Evolutionary conservation across 805 yeast species (phyloP).

Genomic region (Cyberlindnera suaveolens): DNA sequence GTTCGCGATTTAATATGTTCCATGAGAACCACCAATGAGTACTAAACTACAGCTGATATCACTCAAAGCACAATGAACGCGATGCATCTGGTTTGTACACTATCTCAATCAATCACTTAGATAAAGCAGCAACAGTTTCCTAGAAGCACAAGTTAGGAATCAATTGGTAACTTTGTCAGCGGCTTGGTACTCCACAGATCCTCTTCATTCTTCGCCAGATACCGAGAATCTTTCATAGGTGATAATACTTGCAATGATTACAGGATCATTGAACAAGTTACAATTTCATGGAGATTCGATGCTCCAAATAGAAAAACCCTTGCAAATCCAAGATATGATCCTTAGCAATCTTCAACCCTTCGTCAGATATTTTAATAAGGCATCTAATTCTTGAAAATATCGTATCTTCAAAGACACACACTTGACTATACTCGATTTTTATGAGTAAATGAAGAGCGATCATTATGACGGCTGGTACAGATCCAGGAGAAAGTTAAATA

Average conservation of each 20-base stretch:
- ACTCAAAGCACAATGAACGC: too few relatives aligned
- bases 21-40: neutral
- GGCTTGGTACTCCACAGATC: neutral
- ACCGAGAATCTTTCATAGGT: neutral
- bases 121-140: neutral
- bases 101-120: too few relatives aligned
- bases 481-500: too few relatives aligned
- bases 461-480: too few relatives aligned
- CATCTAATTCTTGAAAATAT: neutral
- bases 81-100: too few relatives aligned
- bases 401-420: neutral
- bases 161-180: neutral
- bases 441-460: too few relatives aligned
- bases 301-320: neutral
- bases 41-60: too few relatives aligned
- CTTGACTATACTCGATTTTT: too few relatives aligned
- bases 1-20: neutral
- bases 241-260: neutral
- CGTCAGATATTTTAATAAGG: neutral
- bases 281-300: neutral
- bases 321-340: neutral
- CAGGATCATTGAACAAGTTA: neutral
- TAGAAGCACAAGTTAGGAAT: neutral
- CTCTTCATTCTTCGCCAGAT: neutral
- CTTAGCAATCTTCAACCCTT: neutral